Evolutionary conservation across 352 stramenopile genomes (phyloP).

Genomic region (Globisporangium yorkense): DNA sequence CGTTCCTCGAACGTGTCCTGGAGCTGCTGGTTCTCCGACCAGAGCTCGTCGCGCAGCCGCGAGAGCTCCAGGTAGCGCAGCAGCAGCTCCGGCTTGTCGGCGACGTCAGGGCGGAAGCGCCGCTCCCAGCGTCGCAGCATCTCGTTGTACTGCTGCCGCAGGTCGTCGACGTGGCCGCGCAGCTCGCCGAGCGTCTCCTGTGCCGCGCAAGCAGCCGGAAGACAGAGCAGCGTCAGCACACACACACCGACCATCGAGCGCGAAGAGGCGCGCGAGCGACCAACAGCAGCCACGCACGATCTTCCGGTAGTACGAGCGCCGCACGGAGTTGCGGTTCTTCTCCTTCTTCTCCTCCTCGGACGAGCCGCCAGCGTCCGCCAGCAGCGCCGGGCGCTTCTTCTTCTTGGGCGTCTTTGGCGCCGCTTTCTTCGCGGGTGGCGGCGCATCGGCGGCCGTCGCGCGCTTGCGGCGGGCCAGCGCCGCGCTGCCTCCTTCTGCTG

Average conservation of each 20-base stretch:
- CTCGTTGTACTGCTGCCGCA: conserved; percentile 41
- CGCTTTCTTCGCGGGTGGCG: too few species aligned
- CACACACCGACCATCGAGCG: conserved; percentile 3
- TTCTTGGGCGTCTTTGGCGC: neutral
- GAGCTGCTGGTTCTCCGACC: conserved; percentile 47
- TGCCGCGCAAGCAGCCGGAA: neutral
- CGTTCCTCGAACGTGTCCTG: conserved; percentile 46
- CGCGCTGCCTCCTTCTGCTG: neutral
- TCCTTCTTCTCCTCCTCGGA: conserved; percentile 41
- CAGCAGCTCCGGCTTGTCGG: conserved; percentile 28
- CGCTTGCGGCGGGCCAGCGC: neutral
- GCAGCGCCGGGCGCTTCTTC: neutral
- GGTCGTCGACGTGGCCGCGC: conserved; percentile 32
- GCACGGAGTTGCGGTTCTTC: conserved; percentile 54
- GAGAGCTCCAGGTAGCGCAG: conserved; percentile 41
- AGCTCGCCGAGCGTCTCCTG: conserved; percentile 44
- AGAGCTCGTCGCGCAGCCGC: conserved; percentile 38
- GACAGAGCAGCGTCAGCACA: too few species aligned
- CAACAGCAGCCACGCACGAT: conserved; percentile 21
- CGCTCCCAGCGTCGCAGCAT: conserved; percentile 38
- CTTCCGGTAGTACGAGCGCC: conserved; percentile 49
- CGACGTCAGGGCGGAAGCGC: conserved; percentile 15
- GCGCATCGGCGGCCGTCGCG: too few species aligned
- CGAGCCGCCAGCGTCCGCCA: neutral
- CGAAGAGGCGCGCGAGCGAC: neutral